phyloP scores from a whole-genome alignment of 2,329 filamentous ascomycete genomes.

The Chaetothyriales sp. region DNA sequence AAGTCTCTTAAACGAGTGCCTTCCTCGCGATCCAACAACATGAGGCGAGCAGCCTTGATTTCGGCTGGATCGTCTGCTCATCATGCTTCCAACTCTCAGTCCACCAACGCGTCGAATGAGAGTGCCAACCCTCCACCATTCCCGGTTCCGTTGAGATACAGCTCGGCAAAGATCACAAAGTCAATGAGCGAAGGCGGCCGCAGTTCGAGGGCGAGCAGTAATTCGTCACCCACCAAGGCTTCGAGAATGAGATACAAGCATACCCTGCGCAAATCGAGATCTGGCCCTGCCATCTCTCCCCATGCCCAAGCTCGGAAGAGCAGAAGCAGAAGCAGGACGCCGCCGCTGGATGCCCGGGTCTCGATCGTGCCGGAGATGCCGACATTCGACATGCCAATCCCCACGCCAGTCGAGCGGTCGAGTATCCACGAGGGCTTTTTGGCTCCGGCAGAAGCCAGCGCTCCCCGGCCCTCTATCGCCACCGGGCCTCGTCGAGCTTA shows the following conservation, averaged over 20 bases:
- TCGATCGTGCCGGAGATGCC: conserved; percentile 19
- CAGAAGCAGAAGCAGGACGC: conserved; percentile 33
- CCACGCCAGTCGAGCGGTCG: background rate
- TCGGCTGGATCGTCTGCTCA: conserved; percentile 62
- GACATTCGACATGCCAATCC: conserved; percentile 20
- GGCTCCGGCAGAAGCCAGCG: conserved; percentile 13
- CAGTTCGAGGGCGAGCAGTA: conserved; percentile 53
- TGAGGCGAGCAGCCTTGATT: conserved; percentile 66
- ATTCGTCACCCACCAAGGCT: conserved; percentile 40
- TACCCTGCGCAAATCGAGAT: conserved; percentile 66
- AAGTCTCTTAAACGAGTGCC: conserved; percentile 12
- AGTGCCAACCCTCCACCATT: conserved; percentile 53
- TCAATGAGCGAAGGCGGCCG: conserved; percentile 60
- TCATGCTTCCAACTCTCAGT: conserved; percentile 43
- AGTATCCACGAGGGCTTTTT: background rate
- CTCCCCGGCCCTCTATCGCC: conserved; percentile 16
- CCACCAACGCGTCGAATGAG: conserved; percentile 30
- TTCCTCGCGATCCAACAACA: conserved; percentile 39
- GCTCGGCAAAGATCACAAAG: conserved; percentile 59
- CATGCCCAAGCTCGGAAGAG: conserved; percentile 19
- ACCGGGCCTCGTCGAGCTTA: conserved; percentile 33
- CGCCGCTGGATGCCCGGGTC: conserved; percentile 19
- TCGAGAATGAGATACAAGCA: conserved; percentile 32
- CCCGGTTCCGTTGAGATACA: conserved; percentile 77
- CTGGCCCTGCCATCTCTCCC: conserved; percentile 38